A percentile compares a stretch with the other conserved stretches of the same genome.
Evolutionary conservation across 1,284 basidiomycete species (phyloP).

Genomic region (Marasmius sp.): DNA sequence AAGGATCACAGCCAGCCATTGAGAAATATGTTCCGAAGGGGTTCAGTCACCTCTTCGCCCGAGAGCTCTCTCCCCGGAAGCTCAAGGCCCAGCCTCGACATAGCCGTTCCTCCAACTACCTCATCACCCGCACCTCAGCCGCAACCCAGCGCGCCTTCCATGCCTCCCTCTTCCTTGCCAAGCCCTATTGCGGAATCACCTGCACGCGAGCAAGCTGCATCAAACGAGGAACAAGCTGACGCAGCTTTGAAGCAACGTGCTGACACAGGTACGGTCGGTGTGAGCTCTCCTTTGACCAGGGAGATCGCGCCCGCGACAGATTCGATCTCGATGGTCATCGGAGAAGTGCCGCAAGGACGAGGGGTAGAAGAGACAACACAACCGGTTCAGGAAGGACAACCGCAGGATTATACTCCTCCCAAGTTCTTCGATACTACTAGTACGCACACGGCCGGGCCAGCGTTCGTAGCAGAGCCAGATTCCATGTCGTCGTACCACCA

Average conservation of each 20-base stretch:
- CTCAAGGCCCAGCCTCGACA: not conserved
- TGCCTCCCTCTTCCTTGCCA: not conserved
- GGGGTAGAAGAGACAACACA: not conserved
- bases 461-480: not conserved
- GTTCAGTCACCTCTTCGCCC: not conserved
- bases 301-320: not conserved
- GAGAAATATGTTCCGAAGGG: not conserved
- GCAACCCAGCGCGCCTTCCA: not conserved
- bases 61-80: not conserved
- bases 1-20: not conserved
- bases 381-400: not conserved
- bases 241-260: not conserved
- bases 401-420: not conserved
- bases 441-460: not conserved
- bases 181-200: constrained; percentile 11
- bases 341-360: not conserved
- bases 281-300: constrained; percentile 3
- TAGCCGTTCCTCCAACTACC: not conserved
- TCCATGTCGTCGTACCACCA: constrained; percentile 1
- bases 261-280: not conserved
- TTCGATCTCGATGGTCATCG: no score
- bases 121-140: not conserved
- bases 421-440: not conserved
- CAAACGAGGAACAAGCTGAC: not conserved
- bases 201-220: constrained; percentile 2